Evolutionary conservation across 2,329 filamentous ascomycete species (phyloP), one percentile per base, ranked within the genome.

Genomic region (Cyclaneusma minus): DNA sequence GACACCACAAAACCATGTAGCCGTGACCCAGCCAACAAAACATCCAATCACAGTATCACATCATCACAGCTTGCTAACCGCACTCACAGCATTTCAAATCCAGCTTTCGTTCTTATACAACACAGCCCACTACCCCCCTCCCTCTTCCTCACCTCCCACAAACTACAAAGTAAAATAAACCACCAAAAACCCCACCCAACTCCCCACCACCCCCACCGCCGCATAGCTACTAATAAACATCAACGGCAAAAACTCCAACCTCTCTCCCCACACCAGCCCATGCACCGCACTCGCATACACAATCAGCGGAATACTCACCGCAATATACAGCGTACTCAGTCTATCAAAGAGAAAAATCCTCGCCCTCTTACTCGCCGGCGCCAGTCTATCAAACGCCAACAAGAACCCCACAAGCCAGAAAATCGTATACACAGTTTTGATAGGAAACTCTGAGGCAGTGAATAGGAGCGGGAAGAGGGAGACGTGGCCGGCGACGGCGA

Each of bases 171-270:
- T 64, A 42, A 94, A 85, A 54, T 87, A 95, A 26, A 95, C 84
- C 16, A 92, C 80, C 57, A 85, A 70, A 49, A 93, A 94, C 7
- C 89, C 85, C 21, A 94, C 44, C 87, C 87, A 95, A 54, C 89
- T 95, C 3, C 83, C 84, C 11, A 94, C 72, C 1, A 95, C 85
- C n/a, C 89, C 89, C 31, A 95, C 60, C 4, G 89, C 89, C 17
- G 79, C 82, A 51, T 95, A 98, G 8, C 81, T 79, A 58, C 87
- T 95, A 39, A 76, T 94, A 47, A 95, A 89, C 87, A 98, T 95
- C 40, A 95, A 58, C 14, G 89, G 89, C 29, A 98, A 54, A 50
- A 95, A 98, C 52, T 94, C 83, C 42, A 80, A 82, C 35, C 60
- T 68, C 43, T 71, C 66, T 0, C 84, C 84, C 55, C 93, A 94